Percentiles rank a stretch among this genome's conserved stretches.
Evolutionary conservation across 2,329 filamentous ascomycete species (phyloP).

Genomic region (Aplosporella prunicola): DNA sequence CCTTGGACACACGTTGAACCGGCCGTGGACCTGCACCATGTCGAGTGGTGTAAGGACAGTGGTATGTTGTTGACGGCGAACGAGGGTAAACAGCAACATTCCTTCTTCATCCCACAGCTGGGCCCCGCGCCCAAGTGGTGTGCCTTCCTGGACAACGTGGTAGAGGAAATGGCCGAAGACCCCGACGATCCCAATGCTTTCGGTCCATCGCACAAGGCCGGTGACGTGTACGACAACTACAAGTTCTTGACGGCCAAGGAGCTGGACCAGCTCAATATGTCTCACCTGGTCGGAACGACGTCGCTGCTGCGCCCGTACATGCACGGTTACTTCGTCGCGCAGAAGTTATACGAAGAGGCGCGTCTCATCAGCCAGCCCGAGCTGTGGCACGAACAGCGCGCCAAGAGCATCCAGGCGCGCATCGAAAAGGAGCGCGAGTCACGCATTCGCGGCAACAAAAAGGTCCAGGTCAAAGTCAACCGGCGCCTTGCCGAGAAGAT

Average conservation of each 20-base stretch:
- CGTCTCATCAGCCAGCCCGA: conserved; percentile 88
- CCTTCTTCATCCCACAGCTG: conserved; percentile 89
- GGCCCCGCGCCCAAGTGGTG: conserved; percentile 94
- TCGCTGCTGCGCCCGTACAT: conserved; percentile 90
- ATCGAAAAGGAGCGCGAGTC: conserved; percentile 95
- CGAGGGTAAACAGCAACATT: conserved; percentile 88
- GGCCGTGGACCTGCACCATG: conserved; percentile 85
- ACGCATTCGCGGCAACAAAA: conserved; percentile 87
- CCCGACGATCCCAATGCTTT: conserved; percentile 52
- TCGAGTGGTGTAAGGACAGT: conserved; percentile 83
- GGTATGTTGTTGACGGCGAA: conserved; percentile 97
- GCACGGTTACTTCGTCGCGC: conserved; percentile 97
- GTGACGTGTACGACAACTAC: conserved; percentile 95
- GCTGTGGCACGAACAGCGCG: conserved; percentile 82
- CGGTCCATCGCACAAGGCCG: conserved; percentile 44
- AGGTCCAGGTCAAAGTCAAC: conserved; percentile 85
- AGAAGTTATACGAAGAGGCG: conserved; percentile 91
- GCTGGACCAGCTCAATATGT: conserved; percentile 72
- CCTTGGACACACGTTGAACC: conserved; percentile 97
- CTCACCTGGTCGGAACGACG: conserved; percentile 83
- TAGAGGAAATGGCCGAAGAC: conserved; percentile 95
- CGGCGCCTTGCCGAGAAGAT: conserved; percentile 57
- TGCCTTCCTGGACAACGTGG: conserved; percentile 90
- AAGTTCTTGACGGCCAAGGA: conserved; percentile 92
- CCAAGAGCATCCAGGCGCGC: conserved; percentile 86